These are phyloP conservation scores for Mycena venus DNA, from an alignment of 768 basidiomycete species.

Conservation along the genomic window DNA sequence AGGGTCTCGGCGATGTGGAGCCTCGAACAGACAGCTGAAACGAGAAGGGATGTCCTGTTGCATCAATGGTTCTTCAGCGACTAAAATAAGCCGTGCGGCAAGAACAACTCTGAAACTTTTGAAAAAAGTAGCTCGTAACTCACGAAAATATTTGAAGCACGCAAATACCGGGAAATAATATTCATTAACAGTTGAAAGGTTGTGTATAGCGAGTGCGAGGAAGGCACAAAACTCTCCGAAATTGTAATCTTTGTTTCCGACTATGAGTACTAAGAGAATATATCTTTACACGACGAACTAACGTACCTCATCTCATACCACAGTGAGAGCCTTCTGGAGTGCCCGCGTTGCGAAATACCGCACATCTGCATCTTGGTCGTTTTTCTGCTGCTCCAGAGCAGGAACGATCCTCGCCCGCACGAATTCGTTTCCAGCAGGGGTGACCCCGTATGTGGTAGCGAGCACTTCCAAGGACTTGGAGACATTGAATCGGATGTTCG, in stretches of 20 bases:
- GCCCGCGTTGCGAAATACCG: constrained; percentile 93
- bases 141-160: not conserved
- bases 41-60: not conserved
- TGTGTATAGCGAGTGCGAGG: constrained; percentile 13
- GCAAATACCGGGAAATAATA: constrained; percentile 23
- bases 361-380: constrained; percentile 95
- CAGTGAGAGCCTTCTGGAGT: constrained; percentile 64
- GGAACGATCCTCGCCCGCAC: constrained; percentile 82
- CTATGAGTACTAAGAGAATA: constrained; percentile 1
- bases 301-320: constrained; percentile 32
- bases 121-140: not conserved
- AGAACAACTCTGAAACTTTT: not conserved
- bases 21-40: constrained; percentile 28
- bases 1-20: not conserved
- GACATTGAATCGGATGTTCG: constrained; percentile 99
- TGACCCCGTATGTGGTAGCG: constrained; percentile 74
- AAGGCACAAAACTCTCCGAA: constrained; percentile 19
- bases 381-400: constrained; percentile 87
- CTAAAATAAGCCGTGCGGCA: not conserved
- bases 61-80: not conserved
- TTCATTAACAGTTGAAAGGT: constrained; percentile 31
- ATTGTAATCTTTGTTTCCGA: constrained; percentile 26
- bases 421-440: constrained; percentile 81
- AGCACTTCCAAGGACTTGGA: constrained; percentile 95
- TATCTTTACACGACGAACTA: not conserved